phyloP scores from a whole-genome alignment of 495 filamentous ascomycete species.

The Podospora comata region DNA sequence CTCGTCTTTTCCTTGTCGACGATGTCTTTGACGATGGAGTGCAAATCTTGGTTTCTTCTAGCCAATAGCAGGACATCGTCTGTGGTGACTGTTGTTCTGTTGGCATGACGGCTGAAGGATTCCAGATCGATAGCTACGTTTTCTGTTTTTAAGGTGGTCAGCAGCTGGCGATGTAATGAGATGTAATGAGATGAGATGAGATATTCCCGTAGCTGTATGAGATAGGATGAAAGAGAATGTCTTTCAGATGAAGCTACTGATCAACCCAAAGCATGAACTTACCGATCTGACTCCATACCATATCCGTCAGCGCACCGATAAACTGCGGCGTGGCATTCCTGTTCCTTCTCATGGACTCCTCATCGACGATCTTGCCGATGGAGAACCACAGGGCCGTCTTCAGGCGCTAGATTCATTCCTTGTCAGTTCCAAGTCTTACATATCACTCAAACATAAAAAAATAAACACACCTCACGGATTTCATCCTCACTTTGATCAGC shows the following conservation, averaged over 20 bases:
- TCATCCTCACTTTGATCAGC: conserved; percentile 35
- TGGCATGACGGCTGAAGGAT: conserved; percentile 84
- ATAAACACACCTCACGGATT: conserved; percentile 25
- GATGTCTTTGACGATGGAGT: conserved; percentile 64
- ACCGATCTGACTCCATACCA: conserved; percentile 91
- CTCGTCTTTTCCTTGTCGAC: conserved; percentile 57
- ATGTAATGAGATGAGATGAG: background rate
- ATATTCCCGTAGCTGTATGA: background rate
- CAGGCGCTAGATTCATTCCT: conserved; percentile 57
- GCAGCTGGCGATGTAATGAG: background rate
- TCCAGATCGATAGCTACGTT: conserved; percentile 73
- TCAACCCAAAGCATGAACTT: conserved; percentile 24
- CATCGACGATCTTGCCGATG: conserved; percentile 85
- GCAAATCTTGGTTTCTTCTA: conserved; percentile 79
- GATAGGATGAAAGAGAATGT: no score
- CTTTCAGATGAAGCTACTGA: background rate
- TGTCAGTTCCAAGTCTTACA: background rate
- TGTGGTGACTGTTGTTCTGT: conserved; percentile 72
- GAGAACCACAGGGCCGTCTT: conserved; percentile 94
- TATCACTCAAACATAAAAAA: background rate
- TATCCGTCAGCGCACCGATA: conserved; percentile 85
- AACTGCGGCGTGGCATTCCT: conserved; percentile 93
- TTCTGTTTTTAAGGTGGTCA: conserved; percentile 45
- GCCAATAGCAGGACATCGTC: conserved; percentile 86
- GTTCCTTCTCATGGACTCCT: conserved; percentile 70